phyloP scores from a whole-genome alignment of 2,329 filamentous ascomycete genomes.

The Septoria linicola region DNA sequence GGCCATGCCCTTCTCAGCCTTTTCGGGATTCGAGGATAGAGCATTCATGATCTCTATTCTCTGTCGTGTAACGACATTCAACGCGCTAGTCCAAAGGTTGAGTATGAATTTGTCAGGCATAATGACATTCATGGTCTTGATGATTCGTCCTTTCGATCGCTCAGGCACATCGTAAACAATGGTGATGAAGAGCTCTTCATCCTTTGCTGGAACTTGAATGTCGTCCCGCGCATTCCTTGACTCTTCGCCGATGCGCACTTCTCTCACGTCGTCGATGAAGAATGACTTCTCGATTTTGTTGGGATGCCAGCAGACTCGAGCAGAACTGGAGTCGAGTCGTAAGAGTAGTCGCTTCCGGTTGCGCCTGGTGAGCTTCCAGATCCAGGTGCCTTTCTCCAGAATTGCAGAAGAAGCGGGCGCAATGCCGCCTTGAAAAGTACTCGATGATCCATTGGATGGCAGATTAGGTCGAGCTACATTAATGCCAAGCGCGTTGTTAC shows the following conservation, averaged over 20 bases:
- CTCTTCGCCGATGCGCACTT: slow-evolving; percentile 79
- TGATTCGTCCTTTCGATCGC: slow-evolving; percentile 65
- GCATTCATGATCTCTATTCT: slow-evolving; percentile 88
- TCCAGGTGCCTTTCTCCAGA: slow-evolving; percentile 72
- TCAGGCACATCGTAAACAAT: slow-evolving; percentile 81
- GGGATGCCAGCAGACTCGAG: slow-evolving; percentile 85
- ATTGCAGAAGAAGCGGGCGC: slow-evolving; percentile 74
- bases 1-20: slow-evolving; percentile 70
- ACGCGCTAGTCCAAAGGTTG: slow-evolving; percentile 75
- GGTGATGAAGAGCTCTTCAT: slow-evolving; percentile 78
- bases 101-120: slow-evolving; percentile 71
- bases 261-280: slow-evolving; percentile 92
- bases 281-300: slow-evolving; percentile 77
- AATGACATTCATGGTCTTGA: slow-evolving; percentile 84
- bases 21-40: slow-evolving; percentile 71
- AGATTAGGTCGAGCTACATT: slow-evolving; percentile 35
- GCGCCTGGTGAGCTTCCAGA: slow-evolving; percentile 85
- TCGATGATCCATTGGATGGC: slow-evolving; percentile 32
- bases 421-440: slow-evolving; percentile 46
- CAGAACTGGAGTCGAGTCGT: slow-evolving; percentile 76
- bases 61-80: slow-evolving; percentile 81
- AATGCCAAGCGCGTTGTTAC: slow-evolving; percentile 46
- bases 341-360: slow-evolving; percentile 70
- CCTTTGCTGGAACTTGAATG: slow-evolving; percentile 65
- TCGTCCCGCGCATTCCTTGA: slow-evolving; percentile 88